Conservation (phyloP, 306 rosid genomes). For the Urtica urens region DNA sequence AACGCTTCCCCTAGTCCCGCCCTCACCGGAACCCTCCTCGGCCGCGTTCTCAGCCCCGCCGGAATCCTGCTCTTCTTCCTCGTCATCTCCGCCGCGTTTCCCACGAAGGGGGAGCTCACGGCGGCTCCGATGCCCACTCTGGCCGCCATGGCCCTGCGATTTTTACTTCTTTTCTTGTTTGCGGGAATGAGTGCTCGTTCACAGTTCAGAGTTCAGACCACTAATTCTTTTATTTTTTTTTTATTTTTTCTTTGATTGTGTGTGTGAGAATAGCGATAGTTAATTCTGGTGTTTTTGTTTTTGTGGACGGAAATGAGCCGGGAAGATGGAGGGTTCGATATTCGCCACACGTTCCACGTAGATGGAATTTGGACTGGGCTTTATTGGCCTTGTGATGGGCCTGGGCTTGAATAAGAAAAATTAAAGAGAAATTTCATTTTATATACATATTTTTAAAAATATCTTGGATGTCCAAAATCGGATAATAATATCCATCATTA, state of each 20-base stretch:
- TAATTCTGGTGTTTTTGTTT: slow-evolving; percentile 35
- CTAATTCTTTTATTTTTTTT: slow-evolving; percentile 2
- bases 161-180: neutral
- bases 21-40: slow-evolving; percentile 29
- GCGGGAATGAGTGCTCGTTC: slow-evolving; percentile 8
- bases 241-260: too few relatives aligned
- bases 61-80: slow-evolving; percentile 10
- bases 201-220: slow-evolving; percentile 36
- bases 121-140: slow-evolving; percentile 43
- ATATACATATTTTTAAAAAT: too few relatives aligned
- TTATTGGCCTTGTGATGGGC: neutral
- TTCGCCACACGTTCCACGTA: slow-evolving; percentile 33
- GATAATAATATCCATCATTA: too few relatives aligned
- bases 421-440: neutral
- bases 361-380: neutral
- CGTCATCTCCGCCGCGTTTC: slow-evolving; percentile 45
- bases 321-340: slow-evolving; percentile 23
- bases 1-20: slow-evolving; percentile 50
- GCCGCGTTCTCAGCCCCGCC: slow-evolving; percentile 30
- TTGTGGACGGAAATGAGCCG: slow-evolving; percentile 42
- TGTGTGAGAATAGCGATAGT: slow-evolving; percentile 16
- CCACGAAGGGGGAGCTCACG: slow-evolving; percentile 46
- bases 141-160: slow-evolving; percentile 29
- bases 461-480: too few relatives aligned
- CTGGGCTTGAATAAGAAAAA: too few relatives aligned